Evolutionary conservation across 208 protist genomes (phyloP).

Genomic region (Dictyostelium gargantuum): DNA sequence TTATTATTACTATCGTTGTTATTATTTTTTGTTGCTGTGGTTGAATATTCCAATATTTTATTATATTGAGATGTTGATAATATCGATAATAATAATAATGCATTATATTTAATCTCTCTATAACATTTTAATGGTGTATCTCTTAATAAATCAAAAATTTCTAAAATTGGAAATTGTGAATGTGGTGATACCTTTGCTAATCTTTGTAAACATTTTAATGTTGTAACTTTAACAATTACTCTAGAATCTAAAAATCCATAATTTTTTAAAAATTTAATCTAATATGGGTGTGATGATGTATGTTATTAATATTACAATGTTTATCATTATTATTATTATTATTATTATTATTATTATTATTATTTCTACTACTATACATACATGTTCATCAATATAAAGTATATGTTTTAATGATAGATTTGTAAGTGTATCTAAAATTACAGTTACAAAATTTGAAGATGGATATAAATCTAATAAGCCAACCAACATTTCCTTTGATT

Average conservation of each 20-base stretch:
- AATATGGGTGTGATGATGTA: too few relatives aligned
- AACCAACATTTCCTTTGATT: conserved; percentile 20
- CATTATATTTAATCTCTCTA: conserved; percentile 24
- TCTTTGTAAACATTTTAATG: conserved; percentile 30
- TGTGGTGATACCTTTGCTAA: conserved; percentile 31
- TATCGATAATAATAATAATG: not conserved
- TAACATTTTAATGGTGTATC: not conserved
- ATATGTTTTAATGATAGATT: conserved; percentile 33
- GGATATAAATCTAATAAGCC: conserved; percentile 40
- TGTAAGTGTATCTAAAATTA: conserved; percentile 39
- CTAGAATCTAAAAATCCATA: conserved; percentile 19
- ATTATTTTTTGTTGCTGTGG: not conserved
- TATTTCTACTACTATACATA: not conserved
- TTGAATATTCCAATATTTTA: not conserved
- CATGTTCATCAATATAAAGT: conserved; percentile 32
- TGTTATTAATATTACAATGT: too few relatives aligned
- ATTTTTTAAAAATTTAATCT: conserved; percentile 41
- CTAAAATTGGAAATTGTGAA: conserved; percentile 13
- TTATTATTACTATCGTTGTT: not conserved
- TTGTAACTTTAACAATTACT: conserved; percentile 11
- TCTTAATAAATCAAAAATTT: not conserved
- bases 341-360: too few relatives aligned
- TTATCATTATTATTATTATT: too few relatives aligned
- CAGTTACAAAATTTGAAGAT: not conserved
- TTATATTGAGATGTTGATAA: not conserved